Conservation (phyloP, 208 protist species). For the Herpetomonas muscarum region DNA sequence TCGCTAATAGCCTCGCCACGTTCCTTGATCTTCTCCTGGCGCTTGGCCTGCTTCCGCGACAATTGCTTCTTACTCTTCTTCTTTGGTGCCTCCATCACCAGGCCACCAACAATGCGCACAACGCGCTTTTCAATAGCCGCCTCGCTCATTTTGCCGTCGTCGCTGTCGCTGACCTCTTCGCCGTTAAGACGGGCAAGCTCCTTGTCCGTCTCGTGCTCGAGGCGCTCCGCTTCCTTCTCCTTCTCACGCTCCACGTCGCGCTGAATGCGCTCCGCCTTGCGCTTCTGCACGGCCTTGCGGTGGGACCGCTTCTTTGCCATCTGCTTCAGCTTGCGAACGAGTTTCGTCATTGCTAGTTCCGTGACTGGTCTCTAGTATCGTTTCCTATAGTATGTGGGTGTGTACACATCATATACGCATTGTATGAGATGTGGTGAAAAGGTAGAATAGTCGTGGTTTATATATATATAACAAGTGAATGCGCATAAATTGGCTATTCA, state of each 20-base stretch:
- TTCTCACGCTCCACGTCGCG: slow-evolving; percentile 46
- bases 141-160: slow-evolving; percentile 5
- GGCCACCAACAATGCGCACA: slow-evolving; percentile 51
- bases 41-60: slow-evolving; percentile 65
- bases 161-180: slow-evolving; percentile 15
- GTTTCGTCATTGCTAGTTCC: slow-evolving; percentile 64
- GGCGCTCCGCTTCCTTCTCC: slow-evolving; percentile 21
- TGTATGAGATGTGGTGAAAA: too few relatives aligned
- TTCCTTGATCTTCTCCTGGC: slow-evolving; percentile 56
- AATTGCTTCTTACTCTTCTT: slow-evolving; percentile 69
- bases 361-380: too few relatives aligned
- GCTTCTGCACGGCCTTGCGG: slow-evolving; percentile 84
- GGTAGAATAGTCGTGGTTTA: too few relatives aligned
- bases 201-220: slow-evolving; percentile 57
- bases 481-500: too few relatives aligned
- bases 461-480: too few relatives aligned
- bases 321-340: slow-evolving; percentile 87
- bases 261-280: slow-evolving; percentile 60
- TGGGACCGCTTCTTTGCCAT: slow-evolving; percentile 86
- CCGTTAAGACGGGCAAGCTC: slow-evolving; percentile 58
- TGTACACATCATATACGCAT: too few relatives aligned
- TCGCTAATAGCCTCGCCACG: slow-evolving; percentile 51
- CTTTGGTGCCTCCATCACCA: slow-evolving; percentile 57
- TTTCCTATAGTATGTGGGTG: too few relatives aligned
- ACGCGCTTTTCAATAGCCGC: slow-evolving; percentile 9